Evolutionary conservation across 2,329 filamentous ascomycete species (phyloP).

Genomic region (Ascochyta koolunga): DNA sequence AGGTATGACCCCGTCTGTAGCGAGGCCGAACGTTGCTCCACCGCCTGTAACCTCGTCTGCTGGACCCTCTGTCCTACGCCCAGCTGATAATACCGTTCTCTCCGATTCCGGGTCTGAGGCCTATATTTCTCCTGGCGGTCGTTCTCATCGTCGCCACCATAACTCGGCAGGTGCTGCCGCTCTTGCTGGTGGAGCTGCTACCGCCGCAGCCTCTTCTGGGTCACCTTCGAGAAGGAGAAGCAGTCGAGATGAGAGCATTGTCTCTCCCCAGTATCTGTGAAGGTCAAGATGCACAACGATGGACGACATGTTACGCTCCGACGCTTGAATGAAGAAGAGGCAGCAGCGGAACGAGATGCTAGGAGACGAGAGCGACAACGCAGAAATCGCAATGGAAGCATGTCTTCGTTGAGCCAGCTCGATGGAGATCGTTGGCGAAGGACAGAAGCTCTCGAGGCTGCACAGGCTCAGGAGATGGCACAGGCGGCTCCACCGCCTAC

Average conservation of each 20-base stretch:
- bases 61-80: slow-evolving; percentile 43
- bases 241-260: slow-evolving; percentile 52
- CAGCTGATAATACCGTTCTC: slow-evolving; percentile 46
- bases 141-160: slow-evolving; percentile 42
- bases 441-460: slow-evolving; percentile 45
- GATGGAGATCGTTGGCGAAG: slow-evolving; percentile 50
- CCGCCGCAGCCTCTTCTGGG: slow-evolving; percentile 32
- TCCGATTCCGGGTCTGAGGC: slow-evolving; percentile 51
- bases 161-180: slow-evolving; percentile 30
- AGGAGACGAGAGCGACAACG: slow-evolving; percentile 55
- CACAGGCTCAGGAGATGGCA: slow-evolving; percentile 40
- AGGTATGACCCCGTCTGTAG: slow-evolving; percentile 53
- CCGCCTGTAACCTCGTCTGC: slow-evolving; percentile 36
- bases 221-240: slow-evolving; percentile 41
- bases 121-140: slow-evolving; percentile 45
- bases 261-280: slow-evolving; percentile 67
- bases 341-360: slow-evolving; percentile 63
- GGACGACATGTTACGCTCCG: slow-evolving; percentile 68
- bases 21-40: slow-evolving; percentile 43
- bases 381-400: slow-evolving; percentile 47
- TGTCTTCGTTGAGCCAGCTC: slow-evolving; percentile 46
- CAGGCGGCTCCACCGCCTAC: slow-evolving; percentile 26
- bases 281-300: slow-evolving; percentile 69
- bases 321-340: slow-evolving; percentile 66
- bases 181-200: slow-evolving; percentile 33